Evolutionary conservation across 2,329 filamentous ascomycete genomes (phyloP).

Genomic region (Elsinoe fawcettii): DNA sequence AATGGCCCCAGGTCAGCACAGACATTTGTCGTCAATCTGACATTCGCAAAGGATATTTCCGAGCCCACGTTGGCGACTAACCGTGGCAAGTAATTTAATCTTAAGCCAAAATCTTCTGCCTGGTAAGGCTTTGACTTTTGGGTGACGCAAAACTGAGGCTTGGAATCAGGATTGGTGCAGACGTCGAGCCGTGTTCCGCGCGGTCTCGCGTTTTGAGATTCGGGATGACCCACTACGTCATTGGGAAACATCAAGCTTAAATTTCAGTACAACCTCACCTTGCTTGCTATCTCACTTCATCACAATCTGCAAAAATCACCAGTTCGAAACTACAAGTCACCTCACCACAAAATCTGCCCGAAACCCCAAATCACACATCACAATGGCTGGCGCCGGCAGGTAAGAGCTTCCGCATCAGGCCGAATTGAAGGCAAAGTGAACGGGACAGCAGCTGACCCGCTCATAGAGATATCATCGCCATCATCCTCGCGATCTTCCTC

Average conservation of each 20-base stretch:
- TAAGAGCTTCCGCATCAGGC: background rate
- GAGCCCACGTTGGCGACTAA: background rate
- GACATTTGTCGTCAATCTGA: constrained; percentile 6
- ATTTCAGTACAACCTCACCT: background rate
- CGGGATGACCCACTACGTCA: constrained; percentile 2
- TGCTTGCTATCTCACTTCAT: background rate
- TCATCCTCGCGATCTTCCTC: constrained; percentile 81
- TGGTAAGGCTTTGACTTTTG: constrained; percentile 1
- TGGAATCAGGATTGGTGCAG: constrained; percentile 2
- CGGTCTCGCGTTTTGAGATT: background rate
- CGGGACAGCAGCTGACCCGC: background rate
- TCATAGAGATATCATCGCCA: constrained; percentile 65
- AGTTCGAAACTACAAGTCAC: background rate
- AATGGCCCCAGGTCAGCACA: background rate
- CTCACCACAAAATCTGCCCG: background rate
- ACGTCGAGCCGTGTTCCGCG: constrained; percentile 3
- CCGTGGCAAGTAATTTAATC: background rate
- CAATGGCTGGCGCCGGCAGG: background rate
- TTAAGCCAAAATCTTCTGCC: background rate
- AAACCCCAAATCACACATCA: background rate
- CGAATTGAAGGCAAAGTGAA: background rate
- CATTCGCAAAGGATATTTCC: background rate
- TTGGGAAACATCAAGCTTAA: background rate
- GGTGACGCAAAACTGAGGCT: constrained; percentile 4
- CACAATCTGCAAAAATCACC: background rate